Conservation (phyloP, 2,329 filamentous ascomycete genomes). For the Chrysosporium keratinophilum region DNA sequence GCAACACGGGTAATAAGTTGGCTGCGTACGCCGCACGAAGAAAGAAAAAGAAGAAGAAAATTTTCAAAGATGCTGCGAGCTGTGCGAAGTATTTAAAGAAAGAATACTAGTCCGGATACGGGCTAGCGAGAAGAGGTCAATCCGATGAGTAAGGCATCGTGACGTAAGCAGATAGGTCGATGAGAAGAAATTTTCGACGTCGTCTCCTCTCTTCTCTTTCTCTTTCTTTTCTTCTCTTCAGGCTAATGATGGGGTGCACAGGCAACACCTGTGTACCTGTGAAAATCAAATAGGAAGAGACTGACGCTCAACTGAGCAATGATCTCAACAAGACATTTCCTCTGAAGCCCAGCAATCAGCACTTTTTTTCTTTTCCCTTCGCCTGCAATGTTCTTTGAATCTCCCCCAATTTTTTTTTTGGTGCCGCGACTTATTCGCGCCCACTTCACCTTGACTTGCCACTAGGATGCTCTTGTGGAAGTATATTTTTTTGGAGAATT, state of each 20-base stretch:
- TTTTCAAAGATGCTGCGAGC: constrained; percentile 12
- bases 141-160: neutral
- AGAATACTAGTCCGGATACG: neutral
- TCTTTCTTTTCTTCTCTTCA: constrained; percentile 6
- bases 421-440: neutral
- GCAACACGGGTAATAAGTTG: constrained; percentile 70
- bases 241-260: constrained; percentile 15
- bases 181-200: neutral
- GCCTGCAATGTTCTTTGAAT: neutral
- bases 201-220: neutral
- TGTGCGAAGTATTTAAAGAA: constrained; percentile 2
- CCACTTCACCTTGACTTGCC: neutral
- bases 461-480: neutral
- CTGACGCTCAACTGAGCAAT: constrained; percentile 13
- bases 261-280: constrained; percentile 9
- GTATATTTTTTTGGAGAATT: neutral
- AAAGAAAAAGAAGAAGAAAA: constrained; percentile 44
- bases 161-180: neutral
- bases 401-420: too few species aligned
- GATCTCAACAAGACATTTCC: constrained; percentile 16
- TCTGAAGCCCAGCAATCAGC: constrained; percentile 11
- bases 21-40: constrained; percentile 72
- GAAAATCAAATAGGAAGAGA: constrained; percentile 17
- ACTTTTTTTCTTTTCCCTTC: neutral
- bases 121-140: neutral